These are phyloP conservation scores for Fusarium sulawesiense DNA, from an alignment of 2,329 filamentous ascomycete genomes.

Conservation along the genomic window DNA sequence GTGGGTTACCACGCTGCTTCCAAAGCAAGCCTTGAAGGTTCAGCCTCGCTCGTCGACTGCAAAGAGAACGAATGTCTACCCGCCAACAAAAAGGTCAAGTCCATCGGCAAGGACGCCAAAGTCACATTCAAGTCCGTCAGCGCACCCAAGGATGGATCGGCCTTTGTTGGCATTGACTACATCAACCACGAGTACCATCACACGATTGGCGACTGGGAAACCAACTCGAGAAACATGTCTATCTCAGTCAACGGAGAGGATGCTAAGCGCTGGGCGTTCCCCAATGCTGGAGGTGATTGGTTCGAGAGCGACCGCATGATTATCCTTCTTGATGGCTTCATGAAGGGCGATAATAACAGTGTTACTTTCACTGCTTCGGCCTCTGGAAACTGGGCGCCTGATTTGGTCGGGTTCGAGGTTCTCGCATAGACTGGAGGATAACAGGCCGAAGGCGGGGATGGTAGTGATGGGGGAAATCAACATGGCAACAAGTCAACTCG, in stretches of 20 bases:
- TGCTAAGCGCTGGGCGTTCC: constrained; percentile 61
- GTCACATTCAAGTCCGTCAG: constrained; percentile 52
- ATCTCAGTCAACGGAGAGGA: constrained; percentile 58
- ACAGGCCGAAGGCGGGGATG: too few species aligned
- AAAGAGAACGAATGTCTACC: constrained; percentile 55
- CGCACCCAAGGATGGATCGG: constrained; percentile 47
- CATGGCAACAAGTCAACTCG: too few species aligned
- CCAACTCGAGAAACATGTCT: constrained; percentile 63
- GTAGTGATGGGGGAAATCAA: neutral
- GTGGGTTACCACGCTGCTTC: constrained; percentile 55
- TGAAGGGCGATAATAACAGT: constrained; percentile 52
- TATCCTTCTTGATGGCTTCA: constrained; percentile 60
- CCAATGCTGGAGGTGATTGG: constrained; percentile 63
- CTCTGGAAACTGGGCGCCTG: constrained; percentile 51
- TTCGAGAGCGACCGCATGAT: constrained; percentile 59
- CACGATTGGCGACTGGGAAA: constrained; percentile 56
- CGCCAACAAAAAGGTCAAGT: constrained; percentile 55
- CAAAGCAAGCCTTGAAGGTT: constrained; percentile 52
- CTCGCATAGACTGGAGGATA: neutral
- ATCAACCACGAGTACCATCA: constrained; percentile 65
- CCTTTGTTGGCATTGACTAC: constrained; percentile 60
- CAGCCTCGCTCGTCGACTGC: constrained; percentile 52
- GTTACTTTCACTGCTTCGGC: constrained; percentile 51
- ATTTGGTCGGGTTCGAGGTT: constrained; percentile 57
- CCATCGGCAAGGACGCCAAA: constrained; percentile 50